These are phyloP conservation scores for Fusarium sp. DNA, from an alignment of 2,329 filamentous ascomycete species.

Conservation along the genomic window DNA sequence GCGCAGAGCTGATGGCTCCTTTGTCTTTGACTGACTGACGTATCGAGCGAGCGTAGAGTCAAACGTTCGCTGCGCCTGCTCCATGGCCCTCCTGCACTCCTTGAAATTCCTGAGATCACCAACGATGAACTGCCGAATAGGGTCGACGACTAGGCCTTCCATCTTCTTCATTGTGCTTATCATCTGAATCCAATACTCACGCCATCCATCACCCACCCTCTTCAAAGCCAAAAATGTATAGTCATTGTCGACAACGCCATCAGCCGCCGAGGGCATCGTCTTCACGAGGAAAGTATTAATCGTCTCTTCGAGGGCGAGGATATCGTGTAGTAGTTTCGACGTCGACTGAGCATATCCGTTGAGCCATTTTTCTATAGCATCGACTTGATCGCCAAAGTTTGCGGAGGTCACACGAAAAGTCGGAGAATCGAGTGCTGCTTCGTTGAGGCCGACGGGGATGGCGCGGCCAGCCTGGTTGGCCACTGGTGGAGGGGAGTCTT, in stretches of 20 bases:
- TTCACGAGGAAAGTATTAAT: conserved; percentile 81
- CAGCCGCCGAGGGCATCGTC: conserved; percentile 79
- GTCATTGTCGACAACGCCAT: conserved; percentile 91
- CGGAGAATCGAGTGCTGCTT: conserved; percentile 95
- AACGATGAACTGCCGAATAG: conserved; percentile 79
- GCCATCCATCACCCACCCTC: conserved; percentile 83
- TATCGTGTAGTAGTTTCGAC: conserved; percentile 65
- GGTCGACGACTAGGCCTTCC: conserved; percentile 80
- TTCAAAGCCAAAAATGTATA: conserved; percentile 90
- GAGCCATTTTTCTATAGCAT: conserved; percentile 92
- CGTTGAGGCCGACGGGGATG: conserved; percentile 85
- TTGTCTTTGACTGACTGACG: conserved; percentile 86
- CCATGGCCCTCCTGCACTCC: conserved; percentile 79
- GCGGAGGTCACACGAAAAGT: conserved; percentile 88
- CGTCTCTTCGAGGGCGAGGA: conserved; percentile 79
- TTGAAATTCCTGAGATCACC: conserved; percentile 87
- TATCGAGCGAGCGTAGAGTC: conserved; percentile 86
- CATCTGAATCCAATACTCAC: conserved; percentile 86
- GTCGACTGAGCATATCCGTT: conserved; percentile 66
- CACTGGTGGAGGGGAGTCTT: conserved; percentile 34
- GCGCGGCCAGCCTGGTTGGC: conserved; percentile 36
- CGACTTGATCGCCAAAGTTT: conserved; percentile 92
- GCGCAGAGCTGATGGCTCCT: conserved; percentile 88
- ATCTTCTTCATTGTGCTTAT: conserved; percentile 79
- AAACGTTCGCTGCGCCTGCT: conserved; percentile 83